Evolutionary conservation across 805 yeast species (phyloP).

Genomic region (Yamadazyma endophytica): DNA sequence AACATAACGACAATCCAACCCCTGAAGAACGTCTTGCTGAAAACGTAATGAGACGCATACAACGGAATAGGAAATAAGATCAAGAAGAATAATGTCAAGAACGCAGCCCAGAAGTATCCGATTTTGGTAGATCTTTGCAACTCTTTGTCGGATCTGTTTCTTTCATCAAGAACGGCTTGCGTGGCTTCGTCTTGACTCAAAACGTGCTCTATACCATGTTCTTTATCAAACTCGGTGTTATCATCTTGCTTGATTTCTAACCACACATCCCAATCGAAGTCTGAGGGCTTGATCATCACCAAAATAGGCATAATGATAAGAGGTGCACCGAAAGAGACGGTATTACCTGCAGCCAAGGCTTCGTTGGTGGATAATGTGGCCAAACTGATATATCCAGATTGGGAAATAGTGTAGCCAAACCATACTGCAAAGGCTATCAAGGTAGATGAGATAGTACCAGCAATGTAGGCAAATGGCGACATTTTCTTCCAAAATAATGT

Average conservation of each 20-base stretch:
- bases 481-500: conserved; percentile 25
- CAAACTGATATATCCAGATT: conserved; percentile 9
- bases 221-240: conserved; percentile 20
- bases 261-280: conserved; percentile 11
- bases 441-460: conserved; percentile 36
- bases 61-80: conserved; percentile 27
- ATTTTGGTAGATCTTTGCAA: conserved; percentile 20
- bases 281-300: conserved; percentile 8
- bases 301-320: conserved; percentile 10
- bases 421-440: conserved; percentile 32
- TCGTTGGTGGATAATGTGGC: conserved; percentile 12
- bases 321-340: conserved; percentile 11
- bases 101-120: conserved; percentile 17
- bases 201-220: conserved; percentile 22
- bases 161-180: conserved; percentile 17
- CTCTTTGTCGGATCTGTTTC: conserved; percentile 13
- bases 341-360: conserved; percentile 13
- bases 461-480: conserved; percentile 32
- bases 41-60: conserved; percentile 64
- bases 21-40: conserved; percentile 18
- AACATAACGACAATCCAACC: conserved; percentile 24
- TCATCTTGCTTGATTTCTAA: conserved; percentile 12
- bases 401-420: conserved; percentile 18
- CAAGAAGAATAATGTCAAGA: conserved; percentile 16
- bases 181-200: conserved; percentile 24